Base-by-base conservation (phyloP, 192 early-diverging fungal genomes). In the Coemansia sp. region DNA sequence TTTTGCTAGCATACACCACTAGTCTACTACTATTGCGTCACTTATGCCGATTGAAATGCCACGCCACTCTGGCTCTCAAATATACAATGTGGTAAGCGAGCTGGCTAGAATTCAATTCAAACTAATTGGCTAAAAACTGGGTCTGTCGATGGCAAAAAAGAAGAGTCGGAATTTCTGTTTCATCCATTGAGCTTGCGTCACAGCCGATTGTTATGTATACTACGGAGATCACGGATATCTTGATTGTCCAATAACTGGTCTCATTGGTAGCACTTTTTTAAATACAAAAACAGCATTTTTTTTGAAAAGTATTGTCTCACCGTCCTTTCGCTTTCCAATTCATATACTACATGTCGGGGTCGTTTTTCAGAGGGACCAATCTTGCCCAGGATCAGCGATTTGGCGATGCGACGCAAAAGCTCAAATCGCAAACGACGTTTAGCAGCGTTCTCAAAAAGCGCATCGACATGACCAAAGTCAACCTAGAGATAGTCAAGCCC, bases 381-480 rank as follows among this genome's bases (percentile, higher is more conserved):
- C 59, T 77, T 3, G 79, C 76, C 18, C 79, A 82, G 65, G 79
- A 82, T 55, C 64, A 48, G 56, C 69, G 79, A 59, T 82, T 76
- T 34, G 79, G 79, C 53, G 65, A 82, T 64, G 75, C 71, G 1
- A 57, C 58, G 3, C 58, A 70, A 31, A 77, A 73, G 53, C 65
- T 77, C 21, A 48, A 70, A 4, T 35, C 67, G 13, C 55, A 76
- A 39, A 62, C 31, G 33, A 33, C 52, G 11, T 77, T 77, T 14
- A 70, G 71, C 60, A 65, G 63, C 11, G 8, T 68, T 2, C 42
- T 82, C 1, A 77, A 77, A 33, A 72, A 69, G 39, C 70, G 50
- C 2, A 70, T 82, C 11, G 88, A 95, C 58, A 87, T 95, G 64
- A 84, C 85, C 60, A 97, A 96, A 69, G 92, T 99, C 20, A 93